Percentiles rank a stretch among this genome's conserved stretches.
Conservation (phyloP, 1,284 basidiomycete genomes). For the Cutaneotrichosporon cavernicola region DNA sequence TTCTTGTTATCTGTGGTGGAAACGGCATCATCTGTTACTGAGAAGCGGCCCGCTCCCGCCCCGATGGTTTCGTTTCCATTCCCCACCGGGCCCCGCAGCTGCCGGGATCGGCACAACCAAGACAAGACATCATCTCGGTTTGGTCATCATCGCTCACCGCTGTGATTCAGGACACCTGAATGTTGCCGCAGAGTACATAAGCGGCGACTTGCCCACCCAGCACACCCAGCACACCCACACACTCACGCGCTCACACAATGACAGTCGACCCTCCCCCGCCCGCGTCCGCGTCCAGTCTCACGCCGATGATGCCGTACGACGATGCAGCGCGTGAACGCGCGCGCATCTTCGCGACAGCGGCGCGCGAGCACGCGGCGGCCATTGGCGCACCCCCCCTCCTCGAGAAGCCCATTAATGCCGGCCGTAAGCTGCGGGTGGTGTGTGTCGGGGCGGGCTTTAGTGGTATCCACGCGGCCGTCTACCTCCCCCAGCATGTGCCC, state of each 20-base stretch:
- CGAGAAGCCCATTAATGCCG: constrained; percentile 7
- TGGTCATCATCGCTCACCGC: too few relatives aligned
- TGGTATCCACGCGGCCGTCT: constrained; percentile 16
- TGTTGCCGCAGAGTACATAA: neutral
- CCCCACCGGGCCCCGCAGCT: neutral
- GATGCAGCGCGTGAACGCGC: neutral
- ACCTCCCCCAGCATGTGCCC: constrained; percentile 17
- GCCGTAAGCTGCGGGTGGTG: constrained; percentile 18
- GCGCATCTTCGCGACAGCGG: neutral
- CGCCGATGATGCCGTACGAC: constrained; percentile 10
- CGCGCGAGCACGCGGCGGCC: neutral
- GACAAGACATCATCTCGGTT: neutral
- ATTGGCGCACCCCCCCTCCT: constrained; percentile 11
- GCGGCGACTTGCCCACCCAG: neutral
- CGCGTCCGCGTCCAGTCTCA: neutral
- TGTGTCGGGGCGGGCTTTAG: constrained; percentile 21
- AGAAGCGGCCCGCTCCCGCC: too few relatives aligned
- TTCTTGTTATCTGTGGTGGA: too few relatives aligned
- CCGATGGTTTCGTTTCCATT: neutral
- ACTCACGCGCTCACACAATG: neutral
- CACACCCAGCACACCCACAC: too few relatives aligned
- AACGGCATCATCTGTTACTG: too few relatives aligned
- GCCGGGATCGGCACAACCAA: neutral
- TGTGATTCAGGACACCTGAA: too few relatives aligned
- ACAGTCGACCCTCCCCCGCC: neutral